Evolutionary conservation across 2,329 filamentous ascomycete species (phyloP), one percentile per base, ranked within the genome.

Genomic region (Bipolaris victoriae): DNA sequence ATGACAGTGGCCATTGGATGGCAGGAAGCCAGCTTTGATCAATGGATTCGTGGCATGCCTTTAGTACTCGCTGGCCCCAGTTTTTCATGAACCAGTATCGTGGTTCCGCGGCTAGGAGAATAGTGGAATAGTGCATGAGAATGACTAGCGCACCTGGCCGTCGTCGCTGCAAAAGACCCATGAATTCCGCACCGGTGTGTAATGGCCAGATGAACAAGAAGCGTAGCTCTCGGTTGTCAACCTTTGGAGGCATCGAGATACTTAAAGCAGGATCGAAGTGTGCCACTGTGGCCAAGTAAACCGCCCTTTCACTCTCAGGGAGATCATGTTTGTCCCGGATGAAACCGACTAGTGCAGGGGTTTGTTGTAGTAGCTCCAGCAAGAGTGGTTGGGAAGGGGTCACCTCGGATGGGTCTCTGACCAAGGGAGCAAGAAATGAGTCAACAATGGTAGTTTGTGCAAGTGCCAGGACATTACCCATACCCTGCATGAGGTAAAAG

Each of bases 61-160:
- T 57, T 49, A 73, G 67, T 4, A 74, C 51, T 18, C 67, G 61
- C 36, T 70, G 57, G 16, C 67, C 72, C 72, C 76, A 75, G 1
- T 71, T 73, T 2, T 70, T 54, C 55, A 77, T 67, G 79, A 77
- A 78, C 78, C 69, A 80, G 68, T 73, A 77, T 11, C 62, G 55
- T 64, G 64, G 56, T 52, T 77, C 76, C 5, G 76, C 63, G 5
- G 63, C 64, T 20, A 70, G 67, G 2, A 79, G 60, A 7, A 77
- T 60, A 11, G 76, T 67, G 13, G 73, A 69, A 55, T 77, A 80
- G 50, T 77, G 68, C 43, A 77, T 74, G 13, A 80, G 53, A 20
- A 80, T 56, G 2, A 75, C 68, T 18, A 80, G 59, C 2, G 76
- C 74, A 1, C 69, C 71, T 7, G 76, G 67, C 15, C 75, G 65